Percentiles rank a stretch among this genome's conserved stretches.
These are phyloP conservation scores for Fraxinus velutina DNA, from an alignment of 305 asterid species.

Conservation along the genomic window DNA sequence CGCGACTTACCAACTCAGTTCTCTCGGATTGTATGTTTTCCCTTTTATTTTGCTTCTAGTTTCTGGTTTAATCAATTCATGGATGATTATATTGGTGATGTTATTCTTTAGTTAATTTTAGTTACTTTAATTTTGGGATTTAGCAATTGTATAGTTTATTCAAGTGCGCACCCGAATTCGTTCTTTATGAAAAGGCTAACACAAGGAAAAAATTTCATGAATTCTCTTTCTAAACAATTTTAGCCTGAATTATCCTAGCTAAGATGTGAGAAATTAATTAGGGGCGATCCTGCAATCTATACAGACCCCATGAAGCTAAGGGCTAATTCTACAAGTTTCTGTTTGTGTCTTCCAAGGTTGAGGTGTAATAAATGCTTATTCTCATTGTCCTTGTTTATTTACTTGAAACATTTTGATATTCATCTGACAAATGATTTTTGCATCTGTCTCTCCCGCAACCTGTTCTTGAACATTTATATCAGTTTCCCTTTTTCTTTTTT, in stretches of 20 bases:
- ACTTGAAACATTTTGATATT: not conserved
- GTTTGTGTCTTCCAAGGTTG: not conserved
- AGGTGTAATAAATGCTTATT: not conserved
- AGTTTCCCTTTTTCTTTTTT: not conserved
- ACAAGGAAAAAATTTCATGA: not conserved
- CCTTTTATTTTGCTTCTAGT: not conserved
- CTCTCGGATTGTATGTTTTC: constrained; percentile 70
- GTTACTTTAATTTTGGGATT: not conserved
- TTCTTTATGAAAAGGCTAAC: not conserved
- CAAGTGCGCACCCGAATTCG: not conserved
- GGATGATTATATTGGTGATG: not conserved
- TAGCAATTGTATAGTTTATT: not conserved
- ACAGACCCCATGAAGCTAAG: not conserved
- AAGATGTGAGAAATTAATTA: not conserved
- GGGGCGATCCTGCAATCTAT: not conserved
- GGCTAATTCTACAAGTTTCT: not conserved
- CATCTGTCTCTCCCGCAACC: not conserved
- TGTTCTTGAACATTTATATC: not conserved
- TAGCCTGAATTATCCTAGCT: not conserved
- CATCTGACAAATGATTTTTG: not conserved
- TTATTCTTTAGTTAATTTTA: not conserved
- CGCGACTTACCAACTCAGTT: constrained; percentile 39
- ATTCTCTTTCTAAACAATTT: not conserved
- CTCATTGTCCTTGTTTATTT: not conserved
- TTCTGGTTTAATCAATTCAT: not conserved